Evolutionary conservation across 441 rosid species (phyloP).

Genomic region (Macaranga tanarius): DNA sequence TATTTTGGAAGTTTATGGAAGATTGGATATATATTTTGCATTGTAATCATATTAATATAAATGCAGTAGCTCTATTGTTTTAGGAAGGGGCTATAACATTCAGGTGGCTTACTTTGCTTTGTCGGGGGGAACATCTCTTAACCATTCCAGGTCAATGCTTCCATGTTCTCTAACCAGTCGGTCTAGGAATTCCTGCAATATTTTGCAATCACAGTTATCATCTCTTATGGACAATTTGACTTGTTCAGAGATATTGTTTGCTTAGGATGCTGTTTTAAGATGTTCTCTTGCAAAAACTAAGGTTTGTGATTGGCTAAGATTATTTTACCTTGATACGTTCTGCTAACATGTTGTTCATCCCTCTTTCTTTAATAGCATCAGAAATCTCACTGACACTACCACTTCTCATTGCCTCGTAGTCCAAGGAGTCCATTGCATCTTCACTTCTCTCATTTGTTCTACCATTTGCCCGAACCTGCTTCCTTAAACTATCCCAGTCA

Average conservation of each 20-base stretch:
- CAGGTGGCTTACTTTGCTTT: slow-evolving; percentile 69
- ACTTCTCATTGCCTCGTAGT: slow-evolving; percentile 80
- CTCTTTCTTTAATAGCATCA: slow-evolving; percentile 74
- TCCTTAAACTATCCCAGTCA: slow-evolving; percentile 88
- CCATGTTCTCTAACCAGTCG: slow-evolving; percentile 77
- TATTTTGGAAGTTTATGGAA: slow-evolving; percentile 6
- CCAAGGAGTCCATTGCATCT: slow-evolving; percentile 71
- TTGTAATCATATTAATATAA: neutral
- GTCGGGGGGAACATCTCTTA: slow-evolving; percentile 76
- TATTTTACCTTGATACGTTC: slow-evolving; percentile 72
- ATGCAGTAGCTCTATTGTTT: slow-evolving; percentile 2
- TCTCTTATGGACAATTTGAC: slow-evolving; percentile 5
- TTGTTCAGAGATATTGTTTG: neutral
- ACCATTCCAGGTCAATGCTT: slow-evolving; percentile 90
- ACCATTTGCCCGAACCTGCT: slow-evolving; percentile 42
- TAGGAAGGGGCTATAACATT: slow-evolving; percentile 5
- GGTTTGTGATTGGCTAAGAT: slow-evolving; percentile 19
- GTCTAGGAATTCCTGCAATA: slow-evolving; percentile 80
- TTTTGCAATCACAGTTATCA: slow-evolving; percentile 26
- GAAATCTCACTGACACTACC: slow-evolving; percentile 57
- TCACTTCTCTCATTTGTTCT: slow-evolving; percentile 52
- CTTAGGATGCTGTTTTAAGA: slow-evolving; percentile 25
- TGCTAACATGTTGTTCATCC: slow-evolving; percentile 97
- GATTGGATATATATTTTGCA: neutral
- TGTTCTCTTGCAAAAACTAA: slow-evolving; percentile 21